Evolutionary conservation across 2,329 filamentous ascomycete genomes (phyloP).

Genomic region (Ophiocordyceps camponoti-leonardi): DNA sequence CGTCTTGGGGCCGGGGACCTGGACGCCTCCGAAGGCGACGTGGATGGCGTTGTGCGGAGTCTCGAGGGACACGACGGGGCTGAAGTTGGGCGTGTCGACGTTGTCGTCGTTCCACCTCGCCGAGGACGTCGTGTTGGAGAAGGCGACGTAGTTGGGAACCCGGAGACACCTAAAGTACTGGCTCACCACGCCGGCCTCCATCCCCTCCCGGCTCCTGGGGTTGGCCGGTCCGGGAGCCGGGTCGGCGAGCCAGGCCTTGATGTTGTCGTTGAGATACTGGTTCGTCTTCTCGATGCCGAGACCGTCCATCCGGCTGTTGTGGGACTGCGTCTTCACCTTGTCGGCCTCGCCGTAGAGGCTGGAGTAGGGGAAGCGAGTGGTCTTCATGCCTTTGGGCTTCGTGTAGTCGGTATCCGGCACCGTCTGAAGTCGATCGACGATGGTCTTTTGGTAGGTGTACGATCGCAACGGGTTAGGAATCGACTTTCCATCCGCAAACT

Average conservation of each 20-base stretch:
- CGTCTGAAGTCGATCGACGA: conserved; percentile 3
- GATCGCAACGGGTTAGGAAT: conserved; percentile 9
- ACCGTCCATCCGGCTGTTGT: neutral
- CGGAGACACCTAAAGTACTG: conserved; percentile 8
- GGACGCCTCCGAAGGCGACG: conserved; percentile 11
- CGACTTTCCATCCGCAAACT: conserved; percentile 1
- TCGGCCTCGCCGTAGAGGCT: conserved; percentile 7
- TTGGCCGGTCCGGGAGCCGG: neutral
- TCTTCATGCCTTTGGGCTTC: conserved; percentile 7
- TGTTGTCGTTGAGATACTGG: neutral
- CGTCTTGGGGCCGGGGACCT: conserved; percentile 2
- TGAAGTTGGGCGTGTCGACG: neutral
- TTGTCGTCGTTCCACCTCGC: conserved; percentile 6
- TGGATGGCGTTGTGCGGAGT: conserved; percentile 11
- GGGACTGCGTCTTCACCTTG: conserved; percentile 1
- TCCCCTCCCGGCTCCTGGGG: neutral
- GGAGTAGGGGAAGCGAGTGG: conserved; percentile 9
- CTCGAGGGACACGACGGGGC: conserved; percentile 8
- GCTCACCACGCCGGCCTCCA: neutral
- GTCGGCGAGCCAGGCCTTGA: neutral
- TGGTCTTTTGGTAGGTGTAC: conserved; percentile 6
- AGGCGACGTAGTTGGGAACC: conserved; percentile 15
- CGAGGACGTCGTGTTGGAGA: conserved; percentile 12
- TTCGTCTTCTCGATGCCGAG: neutral
- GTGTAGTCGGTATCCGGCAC: conserved; percentile 3